phyloP scores from a whole-genome alignment of 2,329 filamentous ascomycete genomes.

The Xylaria sp. region DNA sequence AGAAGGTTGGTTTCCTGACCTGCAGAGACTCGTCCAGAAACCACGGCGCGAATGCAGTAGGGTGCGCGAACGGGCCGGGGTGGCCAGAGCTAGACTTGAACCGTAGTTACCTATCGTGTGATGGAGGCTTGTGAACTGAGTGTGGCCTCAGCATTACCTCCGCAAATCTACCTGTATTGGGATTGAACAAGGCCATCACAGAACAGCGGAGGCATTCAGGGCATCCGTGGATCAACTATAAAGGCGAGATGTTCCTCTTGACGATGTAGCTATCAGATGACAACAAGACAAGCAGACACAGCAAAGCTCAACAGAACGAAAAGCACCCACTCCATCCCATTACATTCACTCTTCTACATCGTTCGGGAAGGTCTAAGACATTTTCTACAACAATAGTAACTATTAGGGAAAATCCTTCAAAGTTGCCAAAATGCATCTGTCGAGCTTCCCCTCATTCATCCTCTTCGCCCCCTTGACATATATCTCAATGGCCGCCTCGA shows the following conservation, averaged over 20 bases:
- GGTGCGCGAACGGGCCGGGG: constrained; percentile 3
- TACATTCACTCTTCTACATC: not conserved
- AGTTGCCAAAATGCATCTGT: constrained; percentile 24
- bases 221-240: constrained; percentile 19
- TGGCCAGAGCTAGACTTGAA: constrained; percentile 18
- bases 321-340: constrained; percentile 6
- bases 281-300: constrained; percentile 5
- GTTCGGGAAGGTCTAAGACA: not conserved
- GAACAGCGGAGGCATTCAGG: constrained; percentile 1
- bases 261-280: constrained; percentile 5
- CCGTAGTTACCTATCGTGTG: not conserved
- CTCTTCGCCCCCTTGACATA: constrained; percentile 27
- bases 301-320: not conserved
- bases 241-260: constrained; percentile 19
- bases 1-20: not conserved
- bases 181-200: not conserved
- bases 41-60: not conserved
- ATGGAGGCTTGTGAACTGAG: constrained; percentile 1
- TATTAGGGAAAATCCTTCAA: not conserved
- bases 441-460: constrained; percentile 28
- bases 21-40: constrained; percentile 1
- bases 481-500: constrained; percentile 25
- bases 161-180: constrained; percentile 5
- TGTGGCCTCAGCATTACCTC: constrained; percentile 12
- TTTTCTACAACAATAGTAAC: not conserved